These are phyloP conservation scores for Penicillium italicum DNA, from an alignment of 2,329 filamentous ascomycete genomes.

Conservation along the genomic window DNA sequence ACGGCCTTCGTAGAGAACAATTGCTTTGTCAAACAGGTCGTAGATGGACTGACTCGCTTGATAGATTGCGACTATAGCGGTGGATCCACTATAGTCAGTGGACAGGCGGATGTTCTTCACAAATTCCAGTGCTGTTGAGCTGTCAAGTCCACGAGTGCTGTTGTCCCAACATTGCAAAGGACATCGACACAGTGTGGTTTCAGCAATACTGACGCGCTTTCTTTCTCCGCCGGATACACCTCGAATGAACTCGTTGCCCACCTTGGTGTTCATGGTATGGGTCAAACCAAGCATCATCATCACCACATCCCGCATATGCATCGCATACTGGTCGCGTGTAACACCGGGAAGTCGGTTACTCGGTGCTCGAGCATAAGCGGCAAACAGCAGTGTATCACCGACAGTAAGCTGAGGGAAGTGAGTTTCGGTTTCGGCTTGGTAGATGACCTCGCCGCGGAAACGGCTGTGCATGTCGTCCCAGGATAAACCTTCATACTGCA, in stretches of 20 bases:
- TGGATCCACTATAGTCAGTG: slow-evolving; percentile 47
- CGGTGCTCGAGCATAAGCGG: slow-evolving; percentile 59
- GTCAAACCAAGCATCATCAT: slow-evolving; percentile 54
- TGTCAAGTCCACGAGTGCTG: slow-evolving; percentile 49
- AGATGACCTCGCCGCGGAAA: slow-evolving; percentile 82
- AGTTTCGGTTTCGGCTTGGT: slow-evolving; percentile 77
- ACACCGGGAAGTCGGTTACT: slow-evolving; percentile 36
- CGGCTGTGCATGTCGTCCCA: slow-evolving; percentile 69
- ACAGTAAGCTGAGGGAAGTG: slow-evolving; percentile 75
- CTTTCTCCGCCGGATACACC: slow-evolving; percentile 59
- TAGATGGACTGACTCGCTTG: slow-evolving; percentile 46
- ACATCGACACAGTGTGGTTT: slow-evolving; percentile 47
- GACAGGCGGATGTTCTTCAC: slow-evolving; percentile 48
- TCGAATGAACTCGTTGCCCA: slow-evolving; percentile 53
- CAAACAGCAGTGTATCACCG: slow-evolving; percentile 73
- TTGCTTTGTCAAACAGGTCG: slow-evolving; percentile 65
- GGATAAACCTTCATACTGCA: slow-evolving; percentile 70
- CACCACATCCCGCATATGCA: slow-evolving; percentile 49
- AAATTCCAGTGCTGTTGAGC: slow-evolving; percentile 55
- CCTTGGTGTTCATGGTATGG: slow-evolving; percentile 51
- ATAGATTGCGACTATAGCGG: slow-evolving; percentile 54
- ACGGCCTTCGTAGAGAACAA: slow-evolving; percentile 68
- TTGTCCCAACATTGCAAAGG: slow-evolving; percentile 48
- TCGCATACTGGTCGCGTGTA: slow-evolving; percentile 45
- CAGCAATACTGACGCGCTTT: slow-evolving; percentile 59